Base-by-base conservation (phyloP, 139 green algal genomes). In the Zygnema circumcarinatum region DNA sequence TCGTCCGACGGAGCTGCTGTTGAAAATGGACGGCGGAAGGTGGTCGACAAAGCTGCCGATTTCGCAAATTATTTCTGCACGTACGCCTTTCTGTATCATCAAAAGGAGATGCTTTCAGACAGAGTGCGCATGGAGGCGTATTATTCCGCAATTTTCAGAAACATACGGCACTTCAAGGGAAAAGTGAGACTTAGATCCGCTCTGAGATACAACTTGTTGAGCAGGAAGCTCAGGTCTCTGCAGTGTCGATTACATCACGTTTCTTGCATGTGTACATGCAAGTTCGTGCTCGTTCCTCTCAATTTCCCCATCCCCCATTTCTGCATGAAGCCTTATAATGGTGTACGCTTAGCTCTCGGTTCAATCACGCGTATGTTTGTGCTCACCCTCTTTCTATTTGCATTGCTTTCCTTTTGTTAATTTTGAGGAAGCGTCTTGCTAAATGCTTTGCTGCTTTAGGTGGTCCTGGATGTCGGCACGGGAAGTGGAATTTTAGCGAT, bases 101-200 rank as follows among this genome's bases (percentile, higher is more conserved):
- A 98, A 95, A 98, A 98, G 91, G 96, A 99, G 75, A 98, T 99
- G 97, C 92, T 99, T 35, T 96, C 98, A 86, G 97, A 99, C 88
- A 95, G 96, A 91, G 96, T 97, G 89, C 94, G 97, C 25, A 99
- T 98, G 21, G 95, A 95, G 1, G 95, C 95, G 29, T 99, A 99
- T 89, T 97, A 96, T 90, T 92, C 96, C 38, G 92, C 93, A 0
- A 92, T 95, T 74, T 91, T 94, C 76, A 87, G 93, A 69, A 97
- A 97, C 91, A 67, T 78, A 38, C 52, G 42, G 1, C 79, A 92
- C 36, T 97, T 97, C 73, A 42, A 83, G 33, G 94, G 85, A 39
- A 97, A 90, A 69, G 94, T 89, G 38, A 54, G 81, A 40, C 72
- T 53, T n/a, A 25, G 20, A 11, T 2, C n/a, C n/a, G n/a, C n/a